Base-by-base conservation (phyloP, 805 yeast species). In the Candida sanyiensis region DNA sequence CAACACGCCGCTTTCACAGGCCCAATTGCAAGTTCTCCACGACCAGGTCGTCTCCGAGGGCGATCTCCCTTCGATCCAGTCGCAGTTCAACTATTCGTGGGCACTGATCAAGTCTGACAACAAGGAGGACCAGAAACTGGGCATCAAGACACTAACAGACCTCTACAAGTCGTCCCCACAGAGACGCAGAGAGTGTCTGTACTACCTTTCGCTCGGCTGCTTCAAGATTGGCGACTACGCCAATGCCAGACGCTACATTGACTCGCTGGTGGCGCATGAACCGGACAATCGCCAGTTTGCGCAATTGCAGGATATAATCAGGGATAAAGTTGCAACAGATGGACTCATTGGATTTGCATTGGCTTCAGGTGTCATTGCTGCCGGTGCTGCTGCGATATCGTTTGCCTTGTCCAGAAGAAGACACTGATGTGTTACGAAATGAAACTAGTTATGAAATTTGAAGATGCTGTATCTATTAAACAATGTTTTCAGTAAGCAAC, bases 11-110 rank as follows among this genome's bases (percentile, higher is more conserved):
- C 69, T 89, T 17, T 69, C 89, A 0, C 70, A 74, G 5, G 83
- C 81, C 40, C 95, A 90, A 52, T 69, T 93, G 29, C 80, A 76
- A 12, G 73, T 88, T 1, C 71, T 93, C 22, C 80, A 76, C 46
- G 73, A 78, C 49, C 96, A 87, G 52, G 87, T 85, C 28, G 74
- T 77, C 20, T 68, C 81, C 2, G 97, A 93, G 57, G 80, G 83
- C 23, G 95, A 93, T 5, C 67, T 72, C 28, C 88, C 86, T 0
- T 71, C 89, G 0, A 72, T 84, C 0, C 97, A 88, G 59, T 81
- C 96, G 3, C 75, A 79, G 42, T 93, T 93, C 71, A 93, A 94
- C 61, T 85, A 84, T 52, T 95, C 97, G 0, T 93, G 99, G 98
- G 98, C 94, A 4, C 67, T 93, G 36, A 75, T 94, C 46, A 89